Base-by-base conservation (phyloP, 2,329 filamentous ascomycete species). In the Elsinoe ampelina region DNA sequence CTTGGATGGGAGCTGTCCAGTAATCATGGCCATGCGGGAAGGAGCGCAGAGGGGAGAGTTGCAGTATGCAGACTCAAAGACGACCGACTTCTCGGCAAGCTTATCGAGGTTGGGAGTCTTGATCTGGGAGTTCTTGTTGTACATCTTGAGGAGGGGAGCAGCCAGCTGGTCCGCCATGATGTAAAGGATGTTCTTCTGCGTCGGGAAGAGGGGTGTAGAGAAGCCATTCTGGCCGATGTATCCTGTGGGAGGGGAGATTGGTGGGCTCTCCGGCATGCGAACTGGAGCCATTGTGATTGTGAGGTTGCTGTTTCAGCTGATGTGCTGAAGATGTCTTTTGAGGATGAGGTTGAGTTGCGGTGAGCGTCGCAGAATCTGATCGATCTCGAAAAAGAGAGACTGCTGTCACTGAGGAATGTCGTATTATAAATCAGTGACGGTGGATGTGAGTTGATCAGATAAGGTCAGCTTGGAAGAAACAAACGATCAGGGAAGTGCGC, bases 151-250 rank as follows among this genome's bases (percentile, higher is more conserved):
- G 64, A 91, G 80, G 15, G 91, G 91, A 26, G 91, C 91, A 15
- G 91, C 87, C 70, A 96, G 83, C 75, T 96, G 91, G 73, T 96
- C 91, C 56, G 91, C 91, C 90, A 96, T 95, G 75, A 96, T 95
- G 77, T 93, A 95, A 47, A 91, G 78, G 63, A 92, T 87, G 72
- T 91, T 91, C 60, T 86, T 86, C 68, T 79, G 79, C 51, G 65
- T 62, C 1, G 66, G 66, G 58, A 71, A 69, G 32, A 69, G 64
- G 22, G 68, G 68, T 19, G 68, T 70, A 62, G 68, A 70, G 63
- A 69, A 68, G 62, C 68, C 68, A 67, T 68, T 67, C 59, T 70
- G 68, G 54, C 68, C 68, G n/a, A 62, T 61, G 54, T 69, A 68
- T 51, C 68, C 68, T 11, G 62, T 61, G n/a, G 68, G 68, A n/a